A percentile compares a stretch with the other conserved stretches of the same genome.
Evolutionary conservation across 2,329 filamentous ascomycete genomes (phyloP).

Genomic region (Penicillium glabrum): DNA sequence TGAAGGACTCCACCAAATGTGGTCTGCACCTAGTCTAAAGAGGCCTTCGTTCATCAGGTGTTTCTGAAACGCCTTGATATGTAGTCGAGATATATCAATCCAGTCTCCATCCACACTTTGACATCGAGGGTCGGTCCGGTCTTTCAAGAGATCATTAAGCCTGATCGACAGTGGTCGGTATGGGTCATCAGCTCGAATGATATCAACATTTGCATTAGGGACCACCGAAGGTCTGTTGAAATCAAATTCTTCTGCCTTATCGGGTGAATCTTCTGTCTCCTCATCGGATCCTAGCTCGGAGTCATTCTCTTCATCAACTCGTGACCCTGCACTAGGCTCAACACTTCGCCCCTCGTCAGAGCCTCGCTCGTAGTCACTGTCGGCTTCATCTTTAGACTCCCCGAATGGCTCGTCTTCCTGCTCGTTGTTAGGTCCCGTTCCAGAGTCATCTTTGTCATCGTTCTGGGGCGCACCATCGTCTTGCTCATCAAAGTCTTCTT

Average conservation of each 20-base stretch:
- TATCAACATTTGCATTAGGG: not conserved
- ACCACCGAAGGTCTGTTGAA: not conserved
- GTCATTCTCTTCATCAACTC: too few relatives aligned
- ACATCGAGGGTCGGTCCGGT: not conserved
- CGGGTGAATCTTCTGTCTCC: not conserved
- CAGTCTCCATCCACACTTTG: not conserved
- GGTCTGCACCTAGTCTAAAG: not conserved
- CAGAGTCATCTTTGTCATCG: too few relatives aligned
- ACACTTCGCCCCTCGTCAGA: too few relatives aligned
- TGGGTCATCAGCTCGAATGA: not conserved
- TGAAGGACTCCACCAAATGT: not conserved
- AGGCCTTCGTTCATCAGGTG: not conserved
- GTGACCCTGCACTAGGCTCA: too few relatives aligned
- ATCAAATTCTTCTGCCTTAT: not conserved
- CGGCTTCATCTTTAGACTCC: not conserved
- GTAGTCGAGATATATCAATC: not conserved
- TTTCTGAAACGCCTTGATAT: not conserved
- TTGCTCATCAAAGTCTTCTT: not conserved
- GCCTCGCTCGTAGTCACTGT: not conserved
- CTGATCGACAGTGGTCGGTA: not conserved
- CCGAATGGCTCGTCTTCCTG: not conserved
- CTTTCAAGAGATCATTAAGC: not conserved
- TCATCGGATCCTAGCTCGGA: too few relatives aligned
- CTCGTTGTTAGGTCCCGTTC: not conserved
- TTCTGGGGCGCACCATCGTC: not conserved